Evolutionary conservation across 176 grass and related monocot genomes (phyloP).

Genomic region (Thinopyrum elongatum): DNA sequence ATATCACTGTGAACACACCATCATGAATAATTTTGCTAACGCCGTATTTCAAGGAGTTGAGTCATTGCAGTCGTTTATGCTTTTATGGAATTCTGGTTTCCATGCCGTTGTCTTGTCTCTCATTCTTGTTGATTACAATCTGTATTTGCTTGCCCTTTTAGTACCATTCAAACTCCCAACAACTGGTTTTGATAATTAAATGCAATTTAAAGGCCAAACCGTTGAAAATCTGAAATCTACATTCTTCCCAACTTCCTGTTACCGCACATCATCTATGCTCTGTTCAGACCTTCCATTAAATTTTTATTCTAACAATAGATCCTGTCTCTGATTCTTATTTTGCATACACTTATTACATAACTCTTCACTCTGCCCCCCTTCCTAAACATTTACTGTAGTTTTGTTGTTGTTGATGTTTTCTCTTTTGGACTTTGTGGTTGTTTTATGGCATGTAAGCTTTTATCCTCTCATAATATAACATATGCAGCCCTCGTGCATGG

Average conservation of each 20-base stretch:
- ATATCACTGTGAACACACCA: background rate
- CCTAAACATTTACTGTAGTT: background rate
- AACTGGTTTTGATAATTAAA: background rate
- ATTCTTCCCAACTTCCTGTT: background rate
- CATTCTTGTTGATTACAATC: background rate
- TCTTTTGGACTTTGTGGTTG: no score
- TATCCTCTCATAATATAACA: no score
- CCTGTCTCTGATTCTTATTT: background rate
- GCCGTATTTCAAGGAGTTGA: background rate
- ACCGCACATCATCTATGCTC: background rate
- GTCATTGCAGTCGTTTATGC: background rate
- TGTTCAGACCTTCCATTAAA: background rate
- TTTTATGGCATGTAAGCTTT: no score
- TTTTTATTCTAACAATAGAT: background rate
- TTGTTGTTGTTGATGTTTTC: background rate
- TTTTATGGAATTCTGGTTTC: background rate
- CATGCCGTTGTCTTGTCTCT: background rate
- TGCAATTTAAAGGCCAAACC: background rate
- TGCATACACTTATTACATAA: background rate
- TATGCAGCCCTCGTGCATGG: background rate
- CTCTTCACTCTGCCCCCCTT: background rate
- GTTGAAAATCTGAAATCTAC: background rate
- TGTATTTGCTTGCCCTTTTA: background rate
- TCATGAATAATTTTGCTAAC: background rate
- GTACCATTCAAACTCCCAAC: background rate